Conservation (phyloP, 2,329 filamentous ascomycete species). For the Herpotrichia juniperi region DNA sequence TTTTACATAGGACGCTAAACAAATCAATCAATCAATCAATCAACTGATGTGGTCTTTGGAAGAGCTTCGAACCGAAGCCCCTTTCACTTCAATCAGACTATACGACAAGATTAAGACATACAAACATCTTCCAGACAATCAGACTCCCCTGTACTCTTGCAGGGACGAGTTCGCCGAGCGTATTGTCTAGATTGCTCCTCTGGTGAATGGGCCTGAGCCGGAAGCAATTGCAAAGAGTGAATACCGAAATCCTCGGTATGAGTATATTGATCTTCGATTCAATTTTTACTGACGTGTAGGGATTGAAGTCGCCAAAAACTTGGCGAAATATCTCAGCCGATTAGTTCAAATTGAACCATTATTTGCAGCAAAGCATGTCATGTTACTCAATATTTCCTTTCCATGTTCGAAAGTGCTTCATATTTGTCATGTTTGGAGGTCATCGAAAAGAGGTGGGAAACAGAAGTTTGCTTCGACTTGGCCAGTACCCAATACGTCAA, state of each 20-base stretch:
- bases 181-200: slow-evolving; percentile 12
- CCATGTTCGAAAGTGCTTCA: too few relatives aligned
- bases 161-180: slow-evolving; percentile 1
- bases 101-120: slow-evolving; percentile 5
- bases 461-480: too few relatives aligned
- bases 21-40: too few relatives aligned
- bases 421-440: too few relatives aligned
- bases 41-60: slow-evolving; percentile 1
- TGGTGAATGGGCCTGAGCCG: not conserved
- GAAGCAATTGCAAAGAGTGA: not conserved
- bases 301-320: slow-evolving; percentile 3
- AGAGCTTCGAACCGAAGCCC: not conserved
- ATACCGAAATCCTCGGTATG: slow-evolving; percentile 1
- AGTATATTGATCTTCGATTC: slow-evolving; percentile 13
- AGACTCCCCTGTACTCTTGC: slow-evolving; percentile 2
- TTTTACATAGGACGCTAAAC: too few relatives aligned
- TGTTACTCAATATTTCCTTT: slow-evolving; percentile 4
- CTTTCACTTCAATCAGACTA: slow-evolving; percentile 4
- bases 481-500: too few relatives aligned
- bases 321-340: slow-evolving; percentile 7
- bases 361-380: slow-evolving; percentile 10
- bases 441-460: too few relatives aligned
- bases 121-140: not conserved
- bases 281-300: slow-evolving; percentile 9
- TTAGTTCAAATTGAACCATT: slow-evolving; percentile 3